phyloP scores from a whole-genome alignment of 108 stramenopile genomes.

The Conticribra guillardii region DNA sequence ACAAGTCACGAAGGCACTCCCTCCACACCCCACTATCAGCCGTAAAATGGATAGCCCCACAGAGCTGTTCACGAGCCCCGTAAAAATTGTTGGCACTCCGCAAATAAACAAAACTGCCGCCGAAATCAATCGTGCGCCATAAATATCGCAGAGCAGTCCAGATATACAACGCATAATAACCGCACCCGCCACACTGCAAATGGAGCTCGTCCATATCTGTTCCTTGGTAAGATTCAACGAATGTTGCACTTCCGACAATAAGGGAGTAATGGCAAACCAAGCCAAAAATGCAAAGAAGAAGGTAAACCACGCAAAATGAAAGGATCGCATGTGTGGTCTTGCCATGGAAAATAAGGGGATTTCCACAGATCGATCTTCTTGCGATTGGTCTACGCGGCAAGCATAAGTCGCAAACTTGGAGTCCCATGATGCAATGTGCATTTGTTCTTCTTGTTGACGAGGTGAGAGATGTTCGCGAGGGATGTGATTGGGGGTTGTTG shows the following conservation, averaged over 20 bases:
- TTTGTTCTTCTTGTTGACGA: conserved; percentile 21
- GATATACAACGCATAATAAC: conserved; percentile 65
- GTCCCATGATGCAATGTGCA: conserved; percentile 57
- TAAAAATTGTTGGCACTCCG: conserved; percentile 83
- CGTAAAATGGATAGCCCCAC: conserved; percentile 68
- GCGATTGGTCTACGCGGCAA: conserved; percentile 55
- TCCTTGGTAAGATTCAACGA: conserved; percentile 55
- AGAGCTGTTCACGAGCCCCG: conserved; percentile 78
- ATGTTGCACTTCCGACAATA: conserved; percentile 64
- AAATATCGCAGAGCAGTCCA: conserved; percentile 83
- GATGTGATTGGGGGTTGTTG: background rate
- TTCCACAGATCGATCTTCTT: conserved; percentile 63
- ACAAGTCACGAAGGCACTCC: conserved; percentile 72
- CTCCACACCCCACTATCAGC: conserved; percentile 83
- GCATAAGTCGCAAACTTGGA: conserved; percentile 67
- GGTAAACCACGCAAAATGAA: conserved; percentile 77
- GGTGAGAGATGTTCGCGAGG: background rate
- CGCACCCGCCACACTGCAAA: conserved; percentile 61
- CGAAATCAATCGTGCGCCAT: conserved; percentile 62
- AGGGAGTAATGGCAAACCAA: conserved; percentile 75
- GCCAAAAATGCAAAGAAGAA: conserved; percentile 70
- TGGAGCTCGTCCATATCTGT: conserved; percentile 68
- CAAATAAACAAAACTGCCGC: conserved; percentile 52
- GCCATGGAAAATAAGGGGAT: conserved; percentile 45
- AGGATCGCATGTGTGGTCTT: conserved; percentile 90